These are phyloP conservation scores for Pulveroboletus frians DNA, from an alignment of 768 basidiomycete species.

Conservation along the genomic window DNA sequence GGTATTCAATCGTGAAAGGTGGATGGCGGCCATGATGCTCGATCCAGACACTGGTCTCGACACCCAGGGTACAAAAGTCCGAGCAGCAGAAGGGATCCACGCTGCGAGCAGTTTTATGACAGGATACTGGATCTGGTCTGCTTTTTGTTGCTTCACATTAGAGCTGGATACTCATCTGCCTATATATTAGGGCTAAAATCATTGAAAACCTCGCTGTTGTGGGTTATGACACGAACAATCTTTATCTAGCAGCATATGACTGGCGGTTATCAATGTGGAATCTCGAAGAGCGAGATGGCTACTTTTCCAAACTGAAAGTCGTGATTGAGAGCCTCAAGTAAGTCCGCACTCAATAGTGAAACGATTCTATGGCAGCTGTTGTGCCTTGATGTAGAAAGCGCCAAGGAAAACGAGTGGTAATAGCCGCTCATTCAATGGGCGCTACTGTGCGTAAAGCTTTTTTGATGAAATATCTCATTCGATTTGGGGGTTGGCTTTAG, in stretches of 20 bases:
- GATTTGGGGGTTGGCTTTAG: constrained; percentile 40
- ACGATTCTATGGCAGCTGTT: background rate
- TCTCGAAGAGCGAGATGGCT: constrained; percentile 86
- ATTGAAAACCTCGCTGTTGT: constrained; percentile 92
- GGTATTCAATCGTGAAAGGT: constrained; percentile 78
- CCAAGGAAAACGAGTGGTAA: constrained; percentile 72
- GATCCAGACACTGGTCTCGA: constrained; percentile 92
- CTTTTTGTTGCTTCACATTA: background rate
- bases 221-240: constrained; percentile 88
- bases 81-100: constrained; percentile 89
- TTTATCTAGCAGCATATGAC: constrained; percentile 82
- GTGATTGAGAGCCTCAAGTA: constrained; percentile 78
- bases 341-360: constrained; percentile 15
- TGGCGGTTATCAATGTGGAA: constrained; percentile 89
- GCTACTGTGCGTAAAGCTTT: constrained; percentile 48
- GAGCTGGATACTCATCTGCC: background rate
- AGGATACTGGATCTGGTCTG: constrained; percentile 92
- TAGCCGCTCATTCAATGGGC: constrained; percentile 87
- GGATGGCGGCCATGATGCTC: constrained; percentile 87
- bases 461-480: background rate
- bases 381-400: constrained; percentile 42
- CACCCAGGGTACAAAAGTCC: constrained; percentile 75
- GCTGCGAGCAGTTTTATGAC: constrained; percentile 82
- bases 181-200: constrained; percentile 66
- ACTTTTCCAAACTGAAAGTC: constrained; percentile 77